Percentiles rank a stretch among this genome's conserved stretches.
phyloP scores from a whole-genome alignment of 2,329 filamentous ascomycete genomes.

The Chaetomiaceae sp. region DNA sequence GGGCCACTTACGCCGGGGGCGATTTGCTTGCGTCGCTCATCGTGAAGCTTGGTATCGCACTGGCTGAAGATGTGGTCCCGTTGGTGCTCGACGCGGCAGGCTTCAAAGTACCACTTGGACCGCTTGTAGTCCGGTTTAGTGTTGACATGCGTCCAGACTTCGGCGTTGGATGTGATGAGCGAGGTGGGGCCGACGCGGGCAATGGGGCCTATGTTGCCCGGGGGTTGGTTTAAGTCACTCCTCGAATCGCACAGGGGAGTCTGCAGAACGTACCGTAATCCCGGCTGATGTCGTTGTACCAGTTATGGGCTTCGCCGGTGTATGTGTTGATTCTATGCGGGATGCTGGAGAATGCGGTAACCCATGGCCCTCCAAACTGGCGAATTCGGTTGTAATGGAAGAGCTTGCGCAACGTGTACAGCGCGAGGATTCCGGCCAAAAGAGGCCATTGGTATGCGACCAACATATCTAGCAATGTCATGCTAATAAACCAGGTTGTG shows the following conservation, averaged over 20 bases:
- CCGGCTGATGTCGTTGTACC: conserved; percentile 8
- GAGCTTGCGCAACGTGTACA: background rate
- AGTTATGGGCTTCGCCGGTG: conserved; percentile 9
- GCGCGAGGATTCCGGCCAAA: too few relatives aligned
- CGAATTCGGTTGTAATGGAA: background rate
- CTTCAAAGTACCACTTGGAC: conserved; percentile 17
- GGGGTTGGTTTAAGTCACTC: background rate
- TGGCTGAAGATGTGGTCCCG: conserved; percentile 51
- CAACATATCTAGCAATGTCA: too few relatives aligned
- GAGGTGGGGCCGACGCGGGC: conserved; percentile 20
- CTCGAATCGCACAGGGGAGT: too few relatives aligned
- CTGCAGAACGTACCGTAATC: conserved; percentile 12
- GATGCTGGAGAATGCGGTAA: background rate
- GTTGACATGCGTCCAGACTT: conserved; percentile 20
- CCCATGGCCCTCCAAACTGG: conserved; percentile 9
- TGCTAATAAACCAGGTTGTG: too few relatives aligned
- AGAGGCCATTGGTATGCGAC: too few relatives aligned
- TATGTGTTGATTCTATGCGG: conserved; percentile 12
- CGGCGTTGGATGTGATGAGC: conserved; percentile 14
- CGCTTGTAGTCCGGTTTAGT: conserved; percentile 16
- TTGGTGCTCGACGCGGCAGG: conserved; percentile 13
- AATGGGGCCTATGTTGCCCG: conserved; percentile 17
- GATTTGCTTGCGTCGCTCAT: conserved; percentile 44
- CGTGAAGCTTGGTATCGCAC: conserved; percentile 45
- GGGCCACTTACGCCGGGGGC: conserved; percentile 42